Percentiles rank a stretch among this genome's conserved stretches.
Evolutionary conservation across 2,329 filamentous ascomycete genomes (phyloP).

Genomic region (Orbilia blumenaviensis): DNA sequence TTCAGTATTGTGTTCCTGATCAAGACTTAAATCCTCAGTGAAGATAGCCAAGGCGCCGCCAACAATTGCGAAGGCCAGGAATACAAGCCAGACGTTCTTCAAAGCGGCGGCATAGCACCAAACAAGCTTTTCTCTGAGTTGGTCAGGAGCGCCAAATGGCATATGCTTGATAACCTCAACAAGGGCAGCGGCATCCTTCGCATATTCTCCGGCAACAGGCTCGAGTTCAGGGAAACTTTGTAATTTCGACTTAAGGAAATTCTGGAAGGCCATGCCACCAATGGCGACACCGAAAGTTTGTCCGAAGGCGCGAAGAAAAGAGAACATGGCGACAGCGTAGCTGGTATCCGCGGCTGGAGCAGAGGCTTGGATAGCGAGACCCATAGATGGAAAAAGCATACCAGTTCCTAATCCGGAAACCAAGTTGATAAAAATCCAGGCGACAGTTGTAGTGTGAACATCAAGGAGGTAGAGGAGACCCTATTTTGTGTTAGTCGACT

Average conservation of each 20-base stretch:
- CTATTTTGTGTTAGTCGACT: conserved; percentile 18
- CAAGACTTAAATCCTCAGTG: conserved; percentile 66
- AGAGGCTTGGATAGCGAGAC: conserved; percentile 71
- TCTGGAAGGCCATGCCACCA: conserved; percentile 76
- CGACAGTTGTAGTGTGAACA: conserved; percentile 64
- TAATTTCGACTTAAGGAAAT: conserved; percentile 68
- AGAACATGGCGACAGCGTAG: conserved; percentile 72
- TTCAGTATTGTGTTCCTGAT: conserved; percentile 64
- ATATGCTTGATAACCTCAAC: conserved; percentile 69
- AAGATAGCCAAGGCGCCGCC: conserved; percentile 66
- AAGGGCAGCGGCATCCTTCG: conserved; percentile 69
- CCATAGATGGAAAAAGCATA: conserved; percentile 72
- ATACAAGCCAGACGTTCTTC: conserved; percentile 68
- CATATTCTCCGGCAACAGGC: conserved; percentile 64
- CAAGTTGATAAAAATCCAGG: conserved; percentile 71
- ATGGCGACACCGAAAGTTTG: conserved; percentile 73
- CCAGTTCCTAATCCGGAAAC: conserved; percentile 71
- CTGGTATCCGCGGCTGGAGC: conserved; percentile 68
- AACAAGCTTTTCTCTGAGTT: conserved; percentile 63
- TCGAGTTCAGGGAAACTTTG: conserved; percentile 63
- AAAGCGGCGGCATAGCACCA: conserved; percentile 67
- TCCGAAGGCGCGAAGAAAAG: conserved; percentile 73
- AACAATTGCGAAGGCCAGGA: conserved; percentile 66
- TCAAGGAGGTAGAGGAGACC: conserved; percentile 68
- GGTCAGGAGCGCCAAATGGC: conserved; percentile 60